Percentiles rank a stretch among this genome's conserved stretches.
These are phyloP conservation scores for Acanthamoeba castellanii DNA, from an alignment of 208 protist genomes.

Conservation along the genomic window DNA sequence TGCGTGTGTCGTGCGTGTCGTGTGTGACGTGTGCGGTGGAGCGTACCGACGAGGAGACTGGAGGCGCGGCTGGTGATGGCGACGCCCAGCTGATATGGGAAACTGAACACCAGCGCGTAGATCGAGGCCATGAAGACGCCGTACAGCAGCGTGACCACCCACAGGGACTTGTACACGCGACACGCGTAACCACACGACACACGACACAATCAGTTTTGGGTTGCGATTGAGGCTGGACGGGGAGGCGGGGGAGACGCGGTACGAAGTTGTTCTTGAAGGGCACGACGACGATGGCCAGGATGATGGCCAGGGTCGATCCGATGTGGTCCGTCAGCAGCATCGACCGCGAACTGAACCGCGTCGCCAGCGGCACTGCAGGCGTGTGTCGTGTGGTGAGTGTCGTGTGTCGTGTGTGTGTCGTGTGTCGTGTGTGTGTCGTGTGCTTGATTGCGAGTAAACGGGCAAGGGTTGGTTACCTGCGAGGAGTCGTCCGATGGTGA, in stretches of 20 bases:
- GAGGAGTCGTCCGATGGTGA: slow-evolving; percentile 12
- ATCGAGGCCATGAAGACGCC: slow-evolving; percentile 6
- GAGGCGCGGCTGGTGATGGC: slow-evolving; percentile 29
- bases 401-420: no score
- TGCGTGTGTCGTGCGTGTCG: background rate
- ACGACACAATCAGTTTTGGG: background rate
- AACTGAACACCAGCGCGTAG: background rate
- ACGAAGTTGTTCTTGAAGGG: slow-evolving; percentile 5
- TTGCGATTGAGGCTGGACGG: background rate
- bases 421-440: background rate
- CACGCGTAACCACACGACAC: background rate
- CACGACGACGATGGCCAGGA: background rate
- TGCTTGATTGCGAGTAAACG: background rate
- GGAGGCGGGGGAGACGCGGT: background rate
- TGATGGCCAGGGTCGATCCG: slow-evolving; percentile 3
- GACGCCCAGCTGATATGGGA: background rate
- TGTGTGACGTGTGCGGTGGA: background rate
- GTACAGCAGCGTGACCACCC: slow-evolving; percentile 3
- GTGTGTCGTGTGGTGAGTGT: background rate
- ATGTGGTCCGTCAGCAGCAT: slow-evolving; percentile 14
- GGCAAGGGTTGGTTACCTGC: background rate
- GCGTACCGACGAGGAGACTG: slow-evolving; percentile 19
- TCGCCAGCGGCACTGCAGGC: slow-evolving; percentile 5
- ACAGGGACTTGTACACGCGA: background rate
- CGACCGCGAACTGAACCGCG: background rate